Percentiles rank a stretch among this genome's conserved stretches.
phyloP scores from a whole-genome alignment of 129 eudicot genomes.

The Flaveria ramosissima region DNA sequence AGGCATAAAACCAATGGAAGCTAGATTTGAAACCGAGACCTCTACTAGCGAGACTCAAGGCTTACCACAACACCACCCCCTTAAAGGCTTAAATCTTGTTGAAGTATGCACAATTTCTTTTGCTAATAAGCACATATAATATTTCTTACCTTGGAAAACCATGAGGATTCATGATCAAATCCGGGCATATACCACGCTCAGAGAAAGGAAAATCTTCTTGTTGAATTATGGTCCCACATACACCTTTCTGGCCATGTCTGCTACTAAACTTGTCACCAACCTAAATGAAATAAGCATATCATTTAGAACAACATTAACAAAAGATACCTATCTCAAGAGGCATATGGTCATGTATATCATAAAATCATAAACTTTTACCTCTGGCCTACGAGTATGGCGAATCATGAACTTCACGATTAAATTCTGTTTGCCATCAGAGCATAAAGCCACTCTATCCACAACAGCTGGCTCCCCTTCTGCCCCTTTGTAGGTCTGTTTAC shows the following conservation, averaged over 20 bases:
- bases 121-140: neutral
- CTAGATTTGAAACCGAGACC: neutral
- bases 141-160: constrained; percentile 83
- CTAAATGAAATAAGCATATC: constrained; percentile 34
- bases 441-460: constrained; percentile 79
- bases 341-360: neutral
- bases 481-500: constrained; percentile 68
- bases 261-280: constrained; percentile 98
- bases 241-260: constrained; percentile 98
- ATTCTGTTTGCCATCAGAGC: constrained; percentile 49
- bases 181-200: constrained; percentile 97
- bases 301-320: neutral
- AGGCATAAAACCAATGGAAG: neutral
- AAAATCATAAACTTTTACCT: constrained; percentile 46
- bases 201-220: constrained; percentile 97
- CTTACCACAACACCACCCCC: neutral
- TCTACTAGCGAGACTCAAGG: neutral
- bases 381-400: constrained; percentile 96
- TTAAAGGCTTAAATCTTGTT: neutral
- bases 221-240: constrained; percentile 88
- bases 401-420: constrained; percentile 65
- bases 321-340: neutral
- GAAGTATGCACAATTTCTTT: neutral
- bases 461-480: constrained; percentile 82
- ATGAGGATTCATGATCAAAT: constrained; percentile 98